phyloP scores from a whole-genome alignment of 176 grass and related monocot species.

The Aegilops longissima region DNA sequence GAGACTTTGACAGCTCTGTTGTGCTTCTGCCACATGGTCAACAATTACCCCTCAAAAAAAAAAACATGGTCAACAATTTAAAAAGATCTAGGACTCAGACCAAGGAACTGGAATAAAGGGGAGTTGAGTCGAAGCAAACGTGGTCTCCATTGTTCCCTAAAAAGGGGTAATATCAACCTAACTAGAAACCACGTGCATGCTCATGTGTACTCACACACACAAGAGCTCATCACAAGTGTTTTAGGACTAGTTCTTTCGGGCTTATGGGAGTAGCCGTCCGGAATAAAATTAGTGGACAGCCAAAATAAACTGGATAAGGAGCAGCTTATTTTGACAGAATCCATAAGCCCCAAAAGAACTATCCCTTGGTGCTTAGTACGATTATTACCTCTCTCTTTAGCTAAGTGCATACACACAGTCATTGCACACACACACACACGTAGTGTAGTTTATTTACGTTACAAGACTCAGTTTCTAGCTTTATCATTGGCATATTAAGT shows the following conservation, averaged over 20 bases:
- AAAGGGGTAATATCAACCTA: neutral
- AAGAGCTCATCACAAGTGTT: conserved; percentile 12
- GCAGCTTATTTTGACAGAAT: too few relatives aligned
- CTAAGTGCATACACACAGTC: neutral
- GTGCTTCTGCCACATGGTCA: conserved; percentile 3
- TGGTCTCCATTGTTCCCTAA: neutral
- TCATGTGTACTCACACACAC: conserved; percentile 32
- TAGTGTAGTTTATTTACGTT: too few relatives aligned
- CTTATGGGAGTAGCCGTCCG: too few relatives aligned
- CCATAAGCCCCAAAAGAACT: too few relatives aligned
- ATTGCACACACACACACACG: too few relatives aligned
- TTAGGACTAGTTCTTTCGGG: neutral
- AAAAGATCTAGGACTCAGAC: neutral
- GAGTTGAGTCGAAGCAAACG: conserved; percentile 40
- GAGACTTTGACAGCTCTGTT: conserved; percentile 3
- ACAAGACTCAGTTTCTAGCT: neutral
- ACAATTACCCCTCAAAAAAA: neutral
- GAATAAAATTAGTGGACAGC: too few relatives aligned
- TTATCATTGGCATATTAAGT: neutral
- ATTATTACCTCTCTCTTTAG: neutral
- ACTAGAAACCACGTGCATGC: conserved; percentile 27
- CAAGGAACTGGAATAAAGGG: conserved; percentile 41
- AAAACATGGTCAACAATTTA: conserved; percentile 22
- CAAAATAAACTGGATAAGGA: too few relatives aligned
- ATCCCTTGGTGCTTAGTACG: neutral